phyloP scores from a whole-genome alignment of 768 basidiomycete species.

The Boletus pseudopeckii region DNA sequence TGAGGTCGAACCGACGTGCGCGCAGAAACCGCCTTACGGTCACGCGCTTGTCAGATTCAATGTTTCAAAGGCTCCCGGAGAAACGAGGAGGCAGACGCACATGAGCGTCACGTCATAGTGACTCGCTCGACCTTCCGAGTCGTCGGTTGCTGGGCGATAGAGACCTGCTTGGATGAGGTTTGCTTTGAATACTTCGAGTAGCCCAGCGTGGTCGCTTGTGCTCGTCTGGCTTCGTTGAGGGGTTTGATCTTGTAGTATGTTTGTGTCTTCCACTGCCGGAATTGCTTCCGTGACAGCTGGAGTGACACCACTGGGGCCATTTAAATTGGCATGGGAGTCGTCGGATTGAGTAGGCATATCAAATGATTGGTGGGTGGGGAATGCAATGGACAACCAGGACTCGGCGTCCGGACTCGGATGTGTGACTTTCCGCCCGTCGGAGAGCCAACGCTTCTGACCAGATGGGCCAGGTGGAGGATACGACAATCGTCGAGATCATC shows the following conservation, averaged over 20 bases:
- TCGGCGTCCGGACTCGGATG: neutral
- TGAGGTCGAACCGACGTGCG: constrained; percentile 65
- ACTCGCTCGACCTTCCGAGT: constrained; percentile 34
- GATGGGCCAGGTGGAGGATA: neutral
- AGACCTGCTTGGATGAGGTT: constrained; percentile 48
- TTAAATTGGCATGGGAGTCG: neutral
- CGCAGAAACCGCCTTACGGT: constrained; percentile 71
- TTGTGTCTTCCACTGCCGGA: neutral
- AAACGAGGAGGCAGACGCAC: constrained; percentile 37
- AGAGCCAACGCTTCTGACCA: neutral
- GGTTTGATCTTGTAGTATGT: neutral
- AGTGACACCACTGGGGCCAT: neutral
- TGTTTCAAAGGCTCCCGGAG: neutral
- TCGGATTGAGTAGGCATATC: constrained; percentile 9
- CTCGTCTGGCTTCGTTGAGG: neutral
- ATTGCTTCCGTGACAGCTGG: neutral
- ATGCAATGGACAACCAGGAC: neutral
- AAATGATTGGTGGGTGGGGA: neutral
- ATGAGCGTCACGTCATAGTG: constrained; percentile 67
- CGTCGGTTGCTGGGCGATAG: constrained; percentile 41
- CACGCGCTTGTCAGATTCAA: neutral
- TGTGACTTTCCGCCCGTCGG: too few relatives aligned
- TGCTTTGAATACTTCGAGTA: constrained; percentile 50
- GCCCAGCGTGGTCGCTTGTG: neutral
- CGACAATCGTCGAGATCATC: neutral